phyloP scores from a whole-genome alignment of 176 grass and related monocot species.

The Musa schizocarpa region DNA sequence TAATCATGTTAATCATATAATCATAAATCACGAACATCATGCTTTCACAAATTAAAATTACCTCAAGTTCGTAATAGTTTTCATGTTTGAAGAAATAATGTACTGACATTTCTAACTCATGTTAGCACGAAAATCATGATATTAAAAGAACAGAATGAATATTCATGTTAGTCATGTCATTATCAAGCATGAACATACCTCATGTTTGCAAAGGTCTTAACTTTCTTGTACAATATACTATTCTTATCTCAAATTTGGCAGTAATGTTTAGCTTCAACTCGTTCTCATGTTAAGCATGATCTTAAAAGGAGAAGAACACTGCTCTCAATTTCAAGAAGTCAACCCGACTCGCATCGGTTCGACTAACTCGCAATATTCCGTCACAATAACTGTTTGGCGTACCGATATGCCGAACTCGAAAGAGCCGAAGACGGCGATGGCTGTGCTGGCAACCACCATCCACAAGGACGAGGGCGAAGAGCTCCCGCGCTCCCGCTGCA shows the following conservation, averaged over 20 bases:
- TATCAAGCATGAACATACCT: not conserved
- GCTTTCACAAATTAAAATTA: not conserved
- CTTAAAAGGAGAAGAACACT: too few species aligned
- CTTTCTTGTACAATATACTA: too few species aligned
- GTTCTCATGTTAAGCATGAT: too few species aligned
- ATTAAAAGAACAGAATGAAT: too few species aligned
- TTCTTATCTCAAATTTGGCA: too few species aligned
- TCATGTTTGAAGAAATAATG: not conserved
- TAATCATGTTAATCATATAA: too few species aligned
- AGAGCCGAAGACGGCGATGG: constrained; percentile 48
- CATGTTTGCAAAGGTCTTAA: not conserved
- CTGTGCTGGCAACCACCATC: constrained; percentile 42
- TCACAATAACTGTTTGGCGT: not conserved
- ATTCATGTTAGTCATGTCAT: too few species aligned
- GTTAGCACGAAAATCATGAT: not conserved
- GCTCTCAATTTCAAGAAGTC: too few species aligned
- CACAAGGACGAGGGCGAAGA: not conserved
- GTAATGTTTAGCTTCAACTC: too few species aligned
- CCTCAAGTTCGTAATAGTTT: not conserved
- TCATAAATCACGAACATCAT: not conserved
- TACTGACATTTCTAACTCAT: not conserved
- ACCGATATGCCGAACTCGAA: constrained; percentile 57
- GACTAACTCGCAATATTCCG: too few species aligned
- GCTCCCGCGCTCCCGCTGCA: not conserved
- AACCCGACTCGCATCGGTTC: too few species aligned